These are phyloP conservation scores for Chalaropsis thielavioides DNA, from an alignment of 2,329 filamentous ascomycete genomes.

Conservation along the genomic window DNA sequence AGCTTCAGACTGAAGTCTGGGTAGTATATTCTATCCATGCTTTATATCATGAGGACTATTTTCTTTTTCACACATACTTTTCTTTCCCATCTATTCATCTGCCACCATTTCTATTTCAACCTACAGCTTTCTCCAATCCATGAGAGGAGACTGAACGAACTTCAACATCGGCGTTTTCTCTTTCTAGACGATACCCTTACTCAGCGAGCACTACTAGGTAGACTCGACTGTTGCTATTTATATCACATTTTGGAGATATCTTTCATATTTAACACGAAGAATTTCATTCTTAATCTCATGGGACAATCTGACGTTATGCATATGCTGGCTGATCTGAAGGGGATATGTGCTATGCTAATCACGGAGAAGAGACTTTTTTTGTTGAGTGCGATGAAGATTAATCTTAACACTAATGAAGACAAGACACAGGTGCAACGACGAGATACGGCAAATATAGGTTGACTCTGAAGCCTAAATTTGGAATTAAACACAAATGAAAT, in stretches of 20 bases:
- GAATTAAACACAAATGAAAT: neutral
- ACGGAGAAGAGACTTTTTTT: no score
- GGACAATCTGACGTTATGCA: neutral
- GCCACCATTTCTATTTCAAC: neutral
- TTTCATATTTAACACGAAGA: slow-evolving; percentile 2
- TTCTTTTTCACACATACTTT: neutral
- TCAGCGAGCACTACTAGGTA: neutral
- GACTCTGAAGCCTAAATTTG: neutral
- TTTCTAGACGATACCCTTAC: slow-evolving; percentile 26
- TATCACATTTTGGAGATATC: slow-evolving; percentile 6
- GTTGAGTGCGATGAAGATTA: no score
- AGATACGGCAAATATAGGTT: neutral
- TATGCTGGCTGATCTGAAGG: neutral
- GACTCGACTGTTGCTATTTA: slow-evolving; percentile 6
- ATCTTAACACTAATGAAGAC: no score
- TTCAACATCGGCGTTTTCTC: slow-evolving; percentile 34
- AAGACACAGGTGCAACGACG: no score
- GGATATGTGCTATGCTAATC: no score
- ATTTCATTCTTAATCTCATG: neutral
- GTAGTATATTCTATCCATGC: slow-evolving; percentile 1
- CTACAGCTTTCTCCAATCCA: slow-evolving; percentile 9
- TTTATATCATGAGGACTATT: neutral
- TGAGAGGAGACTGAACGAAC: slow-evolving; percentile 32
- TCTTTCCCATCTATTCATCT: neutral
- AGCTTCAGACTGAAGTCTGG: neutral